A percentile compares a stretch with the other conserved stretches of the same genome.
Evolutionary conservation across 2,329 filamentous ascomycete genomes (phyloP).

Genomic region (Cladophialophora yegresii): DNA sequence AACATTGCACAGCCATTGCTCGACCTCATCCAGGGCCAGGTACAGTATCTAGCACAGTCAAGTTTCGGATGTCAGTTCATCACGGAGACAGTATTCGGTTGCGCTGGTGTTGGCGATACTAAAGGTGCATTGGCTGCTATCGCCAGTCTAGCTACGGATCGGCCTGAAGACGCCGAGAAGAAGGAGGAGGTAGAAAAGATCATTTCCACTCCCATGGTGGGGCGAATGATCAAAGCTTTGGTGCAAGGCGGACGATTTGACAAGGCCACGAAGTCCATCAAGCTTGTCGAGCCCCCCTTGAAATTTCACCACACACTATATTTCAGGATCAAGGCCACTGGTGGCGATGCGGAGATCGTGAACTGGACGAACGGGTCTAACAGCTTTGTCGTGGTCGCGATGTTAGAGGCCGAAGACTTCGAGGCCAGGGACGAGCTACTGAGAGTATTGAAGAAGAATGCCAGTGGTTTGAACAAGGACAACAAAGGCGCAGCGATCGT

Average conservation of each 20-base stretch:
- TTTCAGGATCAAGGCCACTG: constrained; percentile 59
- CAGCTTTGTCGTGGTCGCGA: constrained; percentile 79
- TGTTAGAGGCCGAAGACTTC: constrained; percentile 76
- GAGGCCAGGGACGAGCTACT: constrained; percentile 66
- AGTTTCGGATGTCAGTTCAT: constrained; percentile 87
- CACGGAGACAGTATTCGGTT: constrained; percentile 73
- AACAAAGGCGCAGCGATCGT: constrained; percentile 53
- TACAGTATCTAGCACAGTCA: constrained; percentile 68
- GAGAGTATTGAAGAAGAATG: constrained; percentile 64
- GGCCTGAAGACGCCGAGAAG: constrained; percentile 47
- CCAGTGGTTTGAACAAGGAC: constrained; percentile 54
- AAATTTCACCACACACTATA: constrained; percentile 83
- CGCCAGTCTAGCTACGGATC: constrained; percentile 48
- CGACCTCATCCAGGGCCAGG: constrained; percentile 68
- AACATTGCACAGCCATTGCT: constrained; percentile 74
- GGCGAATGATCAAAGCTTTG: constrained; percentile 85
- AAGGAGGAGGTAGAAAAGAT: constrained; percentile 50
- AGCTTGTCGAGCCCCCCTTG: constrained; percentile 74
- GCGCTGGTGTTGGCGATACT: constrained; percentile 68
- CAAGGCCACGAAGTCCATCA: constrained; percentile 63
- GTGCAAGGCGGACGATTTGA: constrained; percentile 89
- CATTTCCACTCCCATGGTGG: constrained; percentile 66
- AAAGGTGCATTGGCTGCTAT: constrained; percentile 69
- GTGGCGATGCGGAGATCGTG: constrained; percentile 64
- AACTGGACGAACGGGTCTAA: constrained; percentile 84